phyloP scores from a whole-genome alignment of 116 monocot species.

The Cymodocea nodosa region DNA sequence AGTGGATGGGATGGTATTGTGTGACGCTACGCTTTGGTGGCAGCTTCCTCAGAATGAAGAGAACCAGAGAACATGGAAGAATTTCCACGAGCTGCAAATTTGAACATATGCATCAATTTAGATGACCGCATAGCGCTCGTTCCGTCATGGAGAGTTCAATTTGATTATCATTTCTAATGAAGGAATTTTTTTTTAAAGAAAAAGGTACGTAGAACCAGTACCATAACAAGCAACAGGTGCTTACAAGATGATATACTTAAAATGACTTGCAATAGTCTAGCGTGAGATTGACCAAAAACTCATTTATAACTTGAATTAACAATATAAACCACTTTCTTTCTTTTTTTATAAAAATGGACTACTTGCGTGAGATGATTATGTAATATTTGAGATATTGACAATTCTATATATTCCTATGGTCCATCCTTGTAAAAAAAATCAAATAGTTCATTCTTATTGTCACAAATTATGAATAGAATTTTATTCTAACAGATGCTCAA shows the following conservation, averaged over 20 bases:
- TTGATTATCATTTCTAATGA: not conserved
- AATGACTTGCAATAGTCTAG: too few relatives aligned
- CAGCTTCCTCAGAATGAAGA: constrained; percentile 74
- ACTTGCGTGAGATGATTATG: too few relatives aligned
- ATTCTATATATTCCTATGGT: too few relatives aligned
- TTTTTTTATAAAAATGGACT: too few relatives aligned
- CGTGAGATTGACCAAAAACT: too few relatives aligned
- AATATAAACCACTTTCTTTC: too few relatives aligned
- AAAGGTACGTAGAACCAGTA: not conserved
- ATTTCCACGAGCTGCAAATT: constrained; percentile 73
- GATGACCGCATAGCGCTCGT: not conserved
- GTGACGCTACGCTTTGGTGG: constrained; percentile 65
- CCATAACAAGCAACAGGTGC: not conserved
- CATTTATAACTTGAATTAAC: too few relatives aligned
- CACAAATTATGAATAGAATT: too few relatives aligned
- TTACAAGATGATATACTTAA: too few relatives aligned
- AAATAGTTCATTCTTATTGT: too few relatives aligned
- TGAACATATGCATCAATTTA: not conserved
- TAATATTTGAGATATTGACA: too few relatives aligned
- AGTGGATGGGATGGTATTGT: constrained; percentile 65
- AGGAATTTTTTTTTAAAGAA: not conserved
- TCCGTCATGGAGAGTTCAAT: not conserved
- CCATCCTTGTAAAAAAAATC: too few relatives aligned
- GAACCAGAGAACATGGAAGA: constrained; percentile 65
- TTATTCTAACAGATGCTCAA: not conserved